A percentile compares a stretch with the other conserved stretches of the same genome.
Conservation (phyloP, 139 green algal genomes). For the Auxenochlorella protothecoides region DNA sequence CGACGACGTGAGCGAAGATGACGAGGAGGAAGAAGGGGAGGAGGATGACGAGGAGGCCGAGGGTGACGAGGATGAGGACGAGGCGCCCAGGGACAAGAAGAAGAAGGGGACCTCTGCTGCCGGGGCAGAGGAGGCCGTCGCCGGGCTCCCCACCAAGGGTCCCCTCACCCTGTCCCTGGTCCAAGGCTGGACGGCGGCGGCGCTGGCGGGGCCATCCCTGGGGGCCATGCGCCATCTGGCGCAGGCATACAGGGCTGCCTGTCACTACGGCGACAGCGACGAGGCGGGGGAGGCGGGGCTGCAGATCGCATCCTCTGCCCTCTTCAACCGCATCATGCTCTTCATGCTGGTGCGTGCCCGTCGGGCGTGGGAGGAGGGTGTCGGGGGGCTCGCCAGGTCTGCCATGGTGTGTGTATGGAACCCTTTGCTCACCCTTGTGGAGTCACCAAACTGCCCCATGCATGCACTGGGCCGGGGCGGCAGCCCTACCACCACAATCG, state of each 20-base stretch:
- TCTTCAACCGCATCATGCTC: conserved; percentile 82
- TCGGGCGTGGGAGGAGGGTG: background rate
- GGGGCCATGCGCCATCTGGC: conserved; percentile 37
- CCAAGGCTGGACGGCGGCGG: conserved; percentile 50
- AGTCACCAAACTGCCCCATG: no score
- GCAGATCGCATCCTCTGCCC: conserved; percentile 49
- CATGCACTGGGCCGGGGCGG: background rate
- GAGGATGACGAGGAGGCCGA: conserved; percentile 36
- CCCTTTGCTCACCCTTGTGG: no score
- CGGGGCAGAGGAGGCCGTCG: conserved; percentile 5
- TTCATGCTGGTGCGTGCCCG: conserved; percentile 54
- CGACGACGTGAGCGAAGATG: conserved; percentile 10
- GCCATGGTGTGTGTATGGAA: background rate
- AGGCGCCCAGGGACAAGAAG: conserved; percentile 4
- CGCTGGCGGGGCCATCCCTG: conserved; percentile 33
- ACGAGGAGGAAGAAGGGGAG: conserved; percentile 18
- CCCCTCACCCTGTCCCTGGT: conserved; percentile 62
- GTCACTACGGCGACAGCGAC: conserved; percentile 78
- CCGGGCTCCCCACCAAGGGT: background rate
- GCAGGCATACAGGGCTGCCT: conserved; percentile 68
- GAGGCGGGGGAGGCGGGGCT: conserved; percentile 38
- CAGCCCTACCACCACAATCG: no score
- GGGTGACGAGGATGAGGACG: conserved; percentile 15
- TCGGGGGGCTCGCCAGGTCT: background rate
- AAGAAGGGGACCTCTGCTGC: background rate